A percentile compares a stretch with the other conserved stretches of the same genome.
Evolutionary conservation across 1,139 yeast genomes (phyloP).

Genomic region (Lodderomyces parapsilosis): DNA sequence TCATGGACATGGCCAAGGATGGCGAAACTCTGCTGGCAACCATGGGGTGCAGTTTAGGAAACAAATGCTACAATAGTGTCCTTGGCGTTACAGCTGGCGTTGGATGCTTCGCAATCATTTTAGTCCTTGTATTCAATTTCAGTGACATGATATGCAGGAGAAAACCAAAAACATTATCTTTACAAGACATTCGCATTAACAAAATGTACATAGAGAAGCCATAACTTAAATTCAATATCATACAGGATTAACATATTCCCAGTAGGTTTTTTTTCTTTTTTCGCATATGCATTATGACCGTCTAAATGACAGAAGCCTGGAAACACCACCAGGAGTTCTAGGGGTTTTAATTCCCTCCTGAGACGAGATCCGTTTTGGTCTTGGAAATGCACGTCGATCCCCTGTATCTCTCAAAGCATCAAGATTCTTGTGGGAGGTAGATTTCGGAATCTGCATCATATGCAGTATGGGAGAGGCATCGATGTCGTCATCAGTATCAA

Average conservation of each 20-base stretch:
- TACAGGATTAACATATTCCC: neutral
- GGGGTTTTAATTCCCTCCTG: slow-evolving; percentile 5
- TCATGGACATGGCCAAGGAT: neutral
- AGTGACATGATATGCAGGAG: slow-evolving; percentile 11
- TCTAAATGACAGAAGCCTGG: slow-evolving; percentile 13
- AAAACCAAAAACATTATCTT: neutral
- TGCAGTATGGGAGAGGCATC: neutral
- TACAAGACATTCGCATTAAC: slow-evolving; percentile 5
- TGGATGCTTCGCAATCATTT: slow-evolving; percentile 22
- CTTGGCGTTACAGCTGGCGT: slow-evolving; percentile 36
- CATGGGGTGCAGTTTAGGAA: slow-evolving; percentile 35
- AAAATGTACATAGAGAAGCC: slow-evolving; percentile 6
- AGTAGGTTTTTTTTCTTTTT: too few relatives aligned
- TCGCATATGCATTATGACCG: neutral
- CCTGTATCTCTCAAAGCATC: slow-evolving; percentile 16
- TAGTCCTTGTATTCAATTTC: slow-evolving; percentile 27
- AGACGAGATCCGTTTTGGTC: slow-evolving; percentile 13
- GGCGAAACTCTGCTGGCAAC: neutral
- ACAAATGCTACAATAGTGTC: slow-evolving; percentile 43
- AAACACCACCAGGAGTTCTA: slow-evolving; percentile 7
- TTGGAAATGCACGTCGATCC: slow-evolving; percentile 18
- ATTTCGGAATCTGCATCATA: slow-evolving; percentile 4
- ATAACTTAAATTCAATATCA: neutral
- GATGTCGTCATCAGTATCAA: slow-evolving; percentile 19
- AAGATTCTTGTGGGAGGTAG: slow-evolving; percentile 15